phyloP scores from a whole-genome alignment of 2,329 filamentous ascomycete genomes.

The Talaromyces sp. region DNA sequence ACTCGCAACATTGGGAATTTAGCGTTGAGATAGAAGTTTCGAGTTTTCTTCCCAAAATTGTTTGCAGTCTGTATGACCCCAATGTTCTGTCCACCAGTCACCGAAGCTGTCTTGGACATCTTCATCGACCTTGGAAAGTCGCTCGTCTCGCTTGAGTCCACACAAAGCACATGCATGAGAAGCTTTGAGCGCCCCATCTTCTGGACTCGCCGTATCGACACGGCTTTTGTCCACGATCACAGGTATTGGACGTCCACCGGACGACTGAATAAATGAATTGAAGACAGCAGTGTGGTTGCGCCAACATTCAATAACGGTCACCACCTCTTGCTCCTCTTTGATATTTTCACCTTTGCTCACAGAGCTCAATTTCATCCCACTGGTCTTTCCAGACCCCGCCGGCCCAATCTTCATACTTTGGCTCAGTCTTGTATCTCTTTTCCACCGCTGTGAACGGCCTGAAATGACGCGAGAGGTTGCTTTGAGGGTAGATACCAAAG shows the following conservation, averaged over 20 bases:
- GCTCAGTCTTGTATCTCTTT: constrained; percentile 75
- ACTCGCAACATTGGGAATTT: background rate
- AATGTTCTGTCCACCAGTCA: constrained; percentile 93
- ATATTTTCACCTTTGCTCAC: constrained; percentile 77
- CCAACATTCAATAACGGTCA: constrained; percentile 72
- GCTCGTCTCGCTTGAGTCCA: constrained; percentile 80
- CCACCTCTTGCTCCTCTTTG: constrained; percentile 77
- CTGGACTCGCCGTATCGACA: constrained; percentile 56
- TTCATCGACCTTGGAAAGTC: constrained; percentile 67
- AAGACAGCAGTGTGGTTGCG: constrained; percentile 68
- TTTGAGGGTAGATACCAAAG: constrained; percentile 25
- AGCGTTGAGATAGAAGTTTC: constrained; percentile 62
- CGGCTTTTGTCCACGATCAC: constrained; percentile 65
- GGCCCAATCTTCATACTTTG: constrained; percentile 82
- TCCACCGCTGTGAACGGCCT: constrained; percentile 82
- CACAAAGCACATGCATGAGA: constrained; percentile 76
- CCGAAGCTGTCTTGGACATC: constrained; percentile 85
- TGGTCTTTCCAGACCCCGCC: constrained; percentile 63
- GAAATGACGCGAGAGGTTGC: constrained; percentile 77
- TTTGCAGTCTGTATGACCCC: constrained; percentile 72
- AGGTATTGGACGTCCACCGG: constrained; percentile 48
- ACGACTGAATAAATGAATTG: constrained; percentile 52
- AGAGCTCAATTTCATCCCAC: constrained; percentile 86
- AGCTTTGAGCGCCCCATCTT: constrained; percentile 65
- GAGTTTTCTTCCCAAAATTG: constrained; percentile 83